Base-by-base conservation (phyloP, 2,329 filamentous ascomycete species). In the Pseudogymnoascus sp. region DNA sequence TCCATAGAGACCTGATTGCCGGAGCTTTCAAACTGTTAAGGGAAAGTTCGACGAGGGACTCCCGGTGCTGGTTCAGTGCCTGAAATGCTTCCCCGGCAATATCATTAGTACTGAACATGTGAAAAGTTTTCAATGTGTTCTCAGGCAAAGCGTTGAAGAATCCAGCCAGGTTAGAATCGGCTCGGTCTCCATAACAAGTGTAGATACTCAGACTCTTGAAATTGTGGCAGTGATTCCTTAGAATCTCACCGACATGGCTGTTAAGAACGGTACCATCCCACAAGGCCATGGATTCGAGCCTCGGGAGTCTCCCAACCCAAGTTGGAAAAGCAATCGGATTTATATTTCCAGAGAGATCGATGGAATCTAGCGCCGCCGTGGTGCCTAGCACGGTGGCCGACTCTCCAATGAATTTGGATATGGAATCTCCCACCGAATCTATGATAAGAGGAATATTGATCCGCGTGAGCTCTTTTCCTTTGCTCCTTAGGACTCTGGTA, bases 161-260 rank as follows among this genome's bases (percentile, higher is more conserved):
- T 2, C 74, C 72, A 0, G 83, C 79, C 57, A 87, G 74, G 38
- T 81, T 75, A 26, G 77, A 71, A 62, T 89, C 85, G 5, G 79
- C 76, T n/a, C 78, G 75, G 0, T 71, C 67, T 23, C 73, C 72
- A 13, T 65, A 65, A 60, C 72, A 76, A 30, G 66, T 74, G 63
- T 79, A 84, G 60, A 86, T 82, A 23, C 76, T 80, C 19, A 90
- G 71, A 37, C 80, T 77, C 41, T 77, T 76, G 65, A 90, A 86
- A 7, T 78, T 73, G 1, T 82, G 82, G 64, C 86, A 90, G 64
- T 80, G 74, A 21, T 77, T 69, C 21, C 77, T 74, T 55, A 90
- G 79, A 2, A 81, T 76, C 10, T 73, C 72, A 30, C 80, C 79
- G 1, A 79, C 76, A 60, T 80, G 76, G 57, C 80, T 74, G 38